Conservation (phyloP, 2,329 filamentous ascomycete species). For the Ophiostoma sp. region DNA sequence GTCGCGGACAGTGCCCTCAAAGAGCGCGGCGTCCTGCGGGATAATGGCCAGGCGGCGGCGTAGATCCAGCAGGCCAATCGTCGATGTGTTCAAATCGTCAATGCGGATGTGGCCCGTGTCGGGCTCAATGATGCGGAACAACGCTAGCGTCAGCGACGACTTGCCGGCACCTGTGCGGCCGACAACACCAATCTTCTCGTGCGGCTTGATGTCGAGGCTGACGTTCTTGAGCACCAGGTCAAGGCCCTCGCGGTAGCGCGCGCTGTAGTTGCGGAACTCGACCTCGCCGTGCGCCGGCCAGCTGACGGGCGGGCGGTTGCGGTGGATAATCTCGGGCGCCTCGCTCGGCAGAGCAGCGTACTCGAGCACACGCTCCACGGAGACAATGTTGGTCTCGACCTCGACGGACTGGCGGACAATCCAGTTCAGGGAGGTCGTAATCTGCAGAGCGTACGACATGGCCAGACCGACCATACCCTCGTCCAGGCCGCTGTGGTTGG, state of each 20-base stretch:
- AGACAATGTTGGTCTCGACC: constrained; percentile 99
- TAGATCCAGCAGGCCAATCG: constrained; percentile 86
- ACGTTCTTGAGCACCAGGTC: constrained; percentile 93
- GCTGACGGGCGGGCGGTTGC: constrained; percentile 79
- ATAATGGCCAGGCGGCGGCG: constrained; percentile 91
- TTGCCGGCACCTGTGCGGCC: constrained; percentile 96
- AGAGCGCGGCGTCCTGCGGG: constrained; percentile 93
- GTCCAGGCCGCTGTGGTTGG: constrained; percentile 62
- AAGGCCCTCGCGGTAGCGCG: constrained; percentile 84
- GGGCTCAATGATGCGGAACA: constrained; percentile 96
- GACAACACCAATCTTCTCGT: constrained; percentile 97
- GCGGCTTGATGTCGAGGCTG: constrained; percentile 86
- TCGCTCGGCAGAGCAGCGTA: constrained; percentile 90
- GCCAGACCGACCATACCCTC: constrained; percentile 83
- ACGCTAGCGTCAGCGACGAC: constrained; percentile 84
- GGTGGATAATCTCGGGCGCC: constrained; percentile 88
- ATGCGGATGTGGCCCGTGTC: constrained; percentile 81
- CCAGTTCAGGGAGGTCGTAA: constrained; percentile 97
- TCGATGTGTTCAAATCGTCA: constrained; percentile 83
- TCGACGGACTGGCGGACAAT: constrained; percentile 98
- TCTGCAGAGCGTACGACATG: constrained; percentile 97
- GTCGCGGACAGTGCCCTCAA: constrained; percentile 72
- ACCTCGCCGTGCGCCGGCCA: constrained; percentile 92
- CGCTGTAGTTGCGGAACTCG: constrained; percentile 90
- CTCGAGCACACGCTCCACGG: constrained; percentile 94